Conservation (phyloP, 1,284 basidiomycete species). For the Fomitopsis betulina region DNA sequence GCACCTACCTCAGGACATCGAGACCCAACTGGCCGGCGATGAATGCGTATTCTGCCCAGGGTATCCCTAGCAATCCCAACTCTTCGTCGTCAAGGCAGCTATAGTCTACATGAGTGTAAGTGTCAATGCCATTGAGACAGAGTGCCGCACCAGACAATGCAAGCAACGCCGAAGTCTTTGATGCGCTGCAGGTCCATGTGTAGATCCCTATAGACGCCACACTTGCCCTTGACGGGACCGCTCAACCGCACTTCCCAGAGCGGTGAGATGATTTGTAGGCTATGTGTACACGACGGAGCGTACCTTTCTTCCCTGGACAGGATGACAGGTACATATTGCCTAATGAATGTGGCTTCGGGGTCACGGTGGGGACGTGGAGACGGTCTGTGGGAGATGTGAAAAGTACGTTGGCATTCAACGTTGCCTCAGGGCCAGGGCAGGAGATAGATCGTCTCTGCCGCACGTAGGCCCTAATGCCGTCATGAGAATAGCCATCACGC, state of each 20-base stretch:
- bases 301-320: conserved; percentile 94
- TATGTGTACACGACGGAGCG: neutral
- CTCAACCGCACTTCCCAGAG: conserved; percentile 64
- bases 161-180: conserved; percentile 71
- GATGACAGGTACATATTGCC: conserved; percentile 92
- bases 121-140: neutral
- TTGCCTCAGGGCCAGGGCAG: neutral
- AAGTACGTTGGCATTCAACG: neutral
- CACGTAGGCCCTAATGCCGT: too few species aligned
- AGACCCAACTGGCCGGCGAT: conserved; percentile 65
- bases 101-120: conserved; percentile 1
- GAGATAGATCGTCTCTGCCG: neutral
- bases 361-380: conserved; percentile 6
- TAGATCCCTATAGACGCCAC: conserved; percentile 83
- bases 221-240: conserved; percentile 78
- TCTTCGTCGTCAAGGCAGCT: conserved; percentile 89
- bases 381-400: neutral
- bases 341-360: conserved; percentile 32
- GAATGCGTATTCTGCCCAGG: conserved; percentile 74
- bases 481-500: neutral
- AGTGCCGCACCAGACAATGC: conserved; percentile 72
- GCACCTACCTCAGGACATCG: conserved; percentile 59
- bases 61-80: conserved; percentile 77
- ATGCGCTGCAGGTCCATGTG: conserved; percentile 76
- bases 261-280: neutral